A percentile compares a stretch with the other conserved stretches of the same genome.
These are phyloP conservation scores for Mollisia scopiformis DNA, from an alignment of 2,329 filamentous ascomycete species.

Conservation along the genomic window DNA sequence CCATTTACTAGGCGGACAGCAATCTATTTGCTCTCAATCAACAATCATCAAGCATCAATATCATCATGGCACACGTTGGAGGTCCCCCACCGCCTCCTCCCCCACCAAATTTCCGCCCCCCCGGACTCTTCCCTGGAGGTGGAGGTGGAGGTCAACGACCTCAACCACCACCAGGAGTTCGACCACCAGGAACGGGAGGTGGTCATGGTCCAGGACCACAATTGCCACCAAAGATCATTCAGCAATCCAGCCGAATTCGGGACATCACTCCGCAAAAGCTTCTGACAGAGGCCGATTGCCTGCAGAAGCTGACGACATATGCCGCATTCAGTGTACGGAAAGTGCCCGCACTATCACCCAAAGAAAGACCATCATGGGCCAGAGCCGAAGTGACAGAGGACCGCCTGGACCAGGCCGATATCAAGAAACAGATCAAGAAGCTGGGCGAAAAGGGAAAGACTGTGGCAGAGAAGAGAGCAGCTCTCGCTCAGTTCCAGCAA, in stretches of 20 bases:
- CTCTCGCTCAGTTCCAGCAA: slow-evolving; percentile 30
- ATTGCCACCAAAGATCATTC: slow-evolving; percentile 1
- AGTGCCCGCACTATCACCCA: slow-evolving; percentile 19
- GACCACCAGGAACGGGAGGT: slow-evolving; percentile 3
- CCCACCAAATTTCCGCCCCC: slow-evolving; percentile 3
- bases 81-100: slow-evolving; percentile 20
- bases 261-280: slow-evolving; percentile 27
- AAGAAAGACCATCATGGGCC: slow-evolving; percentile 34
- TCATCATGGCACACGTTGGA: background rate
- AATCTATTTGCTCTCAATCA: background rate
- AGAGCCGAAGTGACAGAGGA: slow-evolving; percentile 30
- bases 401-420: slow-evolving; percentile 30
- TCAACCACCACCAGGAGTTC: slow-evolving; percentile 9
- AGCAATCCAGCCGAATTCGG: slow-evolving; percentile 23
- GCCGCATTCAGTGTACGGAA: slow-evolving; percentile 30
- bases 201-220: slow-evolving; percentile 4
- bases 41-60: no score
- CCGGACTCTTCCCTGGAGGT: background rate
- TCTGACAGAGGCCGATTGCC: slow-evolving; percentile 27
- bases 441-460: slow-evolving; percentile 27
- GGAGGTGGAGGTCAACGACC: slow-evolving; percentile 1
- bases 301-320: slow-evolving; percentile 32
- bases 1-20: background rate
- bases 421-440: slow-evolving; percentile 31
- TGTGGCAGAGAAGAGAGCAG: slow-evolving; percentile 33